Evolutionary conservation across 768 basidiomycete species (phyloP).

Genomic region (Fistulinella prunicolor): DNA sequence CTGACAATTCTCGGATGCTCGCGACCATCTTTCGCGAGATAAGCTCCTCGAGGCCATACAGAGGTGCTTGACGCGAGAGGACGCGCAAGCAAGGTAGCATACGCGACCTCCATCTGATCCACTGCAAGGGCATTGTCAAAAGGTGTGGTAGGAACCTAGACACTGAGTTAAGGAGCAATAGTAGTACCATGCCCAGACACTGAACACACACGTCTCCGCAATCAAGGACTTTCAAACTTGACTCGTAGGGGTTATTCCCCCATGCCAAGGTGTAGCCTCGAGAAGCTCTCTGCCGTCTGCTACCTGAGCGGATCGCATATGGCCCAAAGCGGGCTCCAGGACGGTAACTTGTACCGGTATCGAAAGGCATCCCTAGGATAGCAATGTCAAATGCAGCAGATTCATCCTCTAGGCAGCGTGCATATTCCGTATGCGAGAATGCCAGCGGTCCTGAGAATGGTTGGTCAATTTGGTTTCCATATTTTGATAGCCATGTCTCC

Average conservation of each 20-base stretch:
- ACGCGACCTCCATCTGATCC: constrained; percentile 86
- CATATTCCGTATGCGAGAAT: constrained; percentile 80
- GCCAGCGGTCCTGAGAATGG: constrained; percentile 76
- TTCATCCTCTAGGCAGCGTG: constrained; percentile 23
- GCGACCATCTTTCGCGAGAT: constrained; percentile 52
- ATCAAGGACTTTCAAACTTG: constrained; percentile 62
- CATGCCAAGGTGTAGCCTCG: constrained; percentile 71
- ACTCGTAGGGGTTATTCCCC: constrained; percentile 62
- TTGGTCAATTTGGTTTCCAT: constrained; percentile 71
- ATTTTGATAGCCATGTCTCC: constrained; percentile 65
- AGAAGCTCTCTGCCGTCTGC: constrained; percentile 59
- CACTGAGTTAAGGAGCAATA: background rate
- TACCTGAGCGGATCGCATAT: constrained; percentile 78
- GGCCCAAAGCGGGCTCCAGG: constrained; percentile 86
- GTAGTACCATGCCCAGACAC: background rate
- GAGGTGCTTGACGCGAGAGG: constrained; percentile 34
- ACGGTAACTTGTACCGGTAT: constrained; percentile 56
- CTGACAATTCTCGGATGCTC: constrained; percentile 77
- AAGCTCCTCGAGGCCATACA: constrained; percentile 24
- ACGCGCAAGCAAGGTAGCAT: constrained; percentile 69
- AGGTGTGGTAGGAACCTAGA: constrained; percentile 69
- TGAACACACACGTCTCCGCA: constrained; percentile 68
- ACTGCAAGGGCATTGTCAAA: constrained; percentile 83
- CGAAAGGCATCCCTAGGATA: constrained; percentile 77
- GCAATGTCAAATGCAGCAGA: constrained; percentile 51